Conservation (phyloP, 2,329 filamentous ascomycete genomes). For the Colletotrichum neosansevieriae region DNA sequence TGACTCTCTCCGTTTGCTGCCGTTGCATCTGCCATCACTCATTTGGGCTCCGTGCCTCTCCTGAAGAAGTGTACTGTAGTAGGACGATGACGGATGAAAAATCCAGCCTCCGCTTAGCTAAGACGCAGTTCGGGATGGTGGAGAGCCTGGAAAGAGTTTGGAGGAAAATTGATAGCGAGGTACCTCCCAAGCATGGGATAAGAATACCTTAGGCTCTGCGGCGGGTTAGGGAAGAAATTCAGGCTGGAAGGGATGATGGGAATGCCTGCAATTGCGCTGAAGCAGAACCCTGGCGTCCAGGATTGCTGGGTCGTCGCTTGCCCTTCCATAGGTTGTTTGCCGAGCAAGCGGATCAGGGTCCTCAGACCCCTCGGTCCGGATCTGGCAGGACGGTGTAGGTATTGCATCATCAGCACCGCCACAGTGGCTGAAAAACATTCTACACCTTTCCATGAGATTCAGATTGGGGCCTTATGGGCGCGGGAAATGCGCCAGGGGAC, state of each 20-base stretch:
- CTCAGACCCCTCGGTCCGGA: constrained; percentile 29
- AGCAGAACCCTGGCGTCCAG: constrained; percentile 1
- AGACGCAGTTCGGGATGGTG: constrained; percentile 8
- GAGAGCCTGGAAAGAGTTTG: constrained; percentile 7
- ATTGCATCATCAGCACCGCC: constrained; percentile 42
- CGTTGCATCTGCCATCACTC: no score
- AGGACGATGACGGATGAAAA: constrained; percentile 33
- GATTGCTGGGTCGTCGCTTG: not conserved
- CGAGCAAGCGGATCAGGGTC: constrained; percentile 30
- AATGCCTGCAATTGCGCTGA: not conserved
- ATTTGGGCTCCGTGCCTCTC: not conserved
- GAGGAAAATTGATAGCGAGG: constrained; percentile 28
- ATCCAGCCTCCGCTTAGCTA: constrained; percentile 30
- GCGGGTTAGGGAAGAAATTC: constrained; percentile 13
- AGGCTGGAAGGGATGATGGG: constrained; percentile 3
- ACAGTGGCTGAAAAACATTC: constrained; percentile 43
- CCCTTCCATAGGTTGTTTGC: not conserved
- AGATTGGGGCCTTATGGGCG: constrained; percentile 34
- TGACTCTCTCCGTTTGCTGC: no score
- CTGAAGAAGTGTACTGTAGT: constrained; percentile 11
- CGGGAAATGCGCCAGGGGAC: constrained; percentile 39
- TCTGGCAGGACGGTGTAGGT: constrained; percentile 23
- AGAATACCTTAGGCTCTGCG: constrained; percentile 24
- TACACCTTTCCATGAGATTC: constrained; percentile 41
- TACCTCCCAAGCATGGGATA: constrained; percentile 11